These are phyloP conservation scores for Phytophthora quininea DNA, from an alignment of 352 stramenopile species.

Conservation along the genomic window DNA sequence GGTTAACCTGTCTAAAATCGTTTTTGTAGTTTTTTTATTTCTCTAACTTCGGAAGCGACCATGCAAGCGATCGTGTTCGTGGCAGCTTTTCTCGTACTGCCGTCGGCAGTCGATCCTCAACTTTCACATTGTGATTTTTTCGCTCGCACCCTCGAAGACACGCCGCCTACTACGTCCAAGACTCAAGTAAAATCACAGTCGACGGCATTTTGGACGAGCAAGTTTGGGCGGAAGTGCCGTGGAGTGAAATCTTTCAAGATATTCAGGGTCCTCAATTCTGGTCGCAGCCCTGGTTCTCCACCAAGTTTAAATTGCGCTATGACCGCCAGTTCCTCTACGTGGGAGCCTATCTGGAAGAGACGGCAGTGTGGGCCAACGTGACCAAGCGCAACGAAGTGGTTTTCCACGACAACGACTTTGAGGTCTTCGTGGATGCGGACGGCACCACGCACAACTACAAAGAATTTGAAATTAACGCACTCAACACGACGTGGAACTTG, in stretches of 20 bases:
- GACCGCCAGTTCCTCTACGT: conserved; percentile 76
- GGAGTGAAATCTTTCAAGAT: conserved; percentile 68
- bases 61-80: no score
- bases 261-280: conserved; percentile 62
- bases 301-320: conserved; percentile 78
- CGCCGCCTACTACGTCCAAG: conserved; percentile 39
- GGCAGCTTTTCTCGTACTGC: no score
- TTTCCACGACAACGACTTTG: conserved; percentile 92
- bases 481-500: conserved; percentile 91
- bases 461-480: conserved; percentile 90
- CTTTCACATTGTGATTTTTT: conserved; percentile 29
- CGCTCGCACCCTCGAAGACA: conserved; percentile 45
- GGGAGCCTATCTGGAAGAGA: conserved; percentile 72
- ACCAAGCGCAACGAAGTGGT: conserved; percentile 69
- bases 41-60: no score
- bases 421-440: conserved; percentile 89
- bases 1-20: no score
- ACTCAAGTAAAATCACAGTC: conserved; percentile 35
- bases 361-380: conserved; percentile 71
- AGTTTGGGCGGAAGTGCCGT: conserved; percentile 59
- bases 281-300: conserved; percentile 77
- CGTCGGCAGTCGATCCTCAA: no score
- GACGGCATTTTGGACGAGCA: conserved; percentile 67
- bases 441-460: conserved; percentile 89
- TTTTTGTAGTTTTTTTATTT: no score